Percentiles rank a stretch among this genome's conserved stretches.
Evolutionary conservation across 768 basidiomycete genomes (phyloP).

Genomic region (Cystofilobasidium bisporidii): DNA sequence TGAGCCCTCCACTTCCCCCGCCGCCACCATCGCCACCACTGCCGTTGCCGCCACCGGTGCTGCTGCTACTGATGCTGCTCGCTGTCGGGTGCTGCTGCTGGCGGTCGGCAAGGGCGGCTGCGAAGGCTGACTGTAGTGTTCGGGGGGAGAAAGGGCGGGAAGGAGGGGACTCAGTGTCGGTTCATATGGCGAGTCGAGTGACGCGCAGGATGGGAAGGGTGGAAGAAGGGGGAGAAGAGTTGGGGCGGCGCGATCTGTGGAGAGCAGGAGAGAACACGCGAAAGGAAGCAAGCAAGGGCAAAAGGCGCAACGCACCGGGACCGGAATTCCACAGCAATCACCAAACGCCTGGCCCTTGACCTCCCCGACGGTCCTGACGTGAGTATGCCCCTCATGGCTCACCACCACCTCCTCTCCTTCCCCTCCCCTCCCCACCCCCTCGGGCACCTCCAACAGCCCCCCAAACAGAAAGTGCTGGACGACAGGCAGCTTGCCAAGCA

Average conservation of each 20-base stretch:
- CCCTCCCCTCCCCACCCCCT: slow-evolving; percentile 10
- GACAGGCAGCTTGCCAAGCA: slow-evolving; percentile 87
- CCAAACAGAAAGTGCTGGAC: slow-evolving; percentile 95
- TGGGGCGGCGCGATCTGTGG: too few relatives aligned
- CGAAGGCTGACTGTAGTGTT: slow-evolving; percentile 18
- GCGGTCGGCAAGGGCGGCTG: slow-evolving; percentile 11
- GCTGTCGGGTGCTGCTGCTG: too few relatives aligned
- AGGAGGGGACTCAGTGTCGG: too few relatives aligned
- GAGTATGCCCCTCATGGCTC: slow-evolving; percentile 32
- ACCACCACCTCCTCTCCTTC: slow-evolving; percentile 21
- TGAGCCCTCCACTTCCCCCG: too few relatives aligned
- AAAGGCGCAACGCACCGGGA: slow-evolving; percentile 45
- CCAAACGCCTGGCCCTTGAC: slow-evolving; percentile 41
- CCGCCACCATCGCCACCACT: too few relatives aligned
- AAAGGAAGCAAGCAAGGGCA: not conserved
- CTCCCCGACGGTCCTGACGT: slow-evolving; percentile 50
- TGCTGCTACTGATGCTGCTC: too few relatives aligned
- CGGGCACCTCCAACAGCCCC: slow-evolving; percentile 49
- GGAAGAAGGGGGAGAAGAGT: too few relatives aligned
- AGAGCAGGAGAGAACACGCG: too few relatives aligned
- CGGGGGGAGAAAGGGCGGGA: too few relatives aligned
- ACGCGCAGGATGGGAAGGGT: too few relatives aligned
- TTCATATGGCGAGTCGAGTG: too few relatives aligned
- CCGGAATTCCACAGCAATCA: slow-evolving; percentile 82
- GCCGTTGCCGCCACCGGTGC: too few relatives aligned